Conservation (phyloP, 1,284 basidiomycete genomes). For the Taiwanofungus camphoratus region DNA sequence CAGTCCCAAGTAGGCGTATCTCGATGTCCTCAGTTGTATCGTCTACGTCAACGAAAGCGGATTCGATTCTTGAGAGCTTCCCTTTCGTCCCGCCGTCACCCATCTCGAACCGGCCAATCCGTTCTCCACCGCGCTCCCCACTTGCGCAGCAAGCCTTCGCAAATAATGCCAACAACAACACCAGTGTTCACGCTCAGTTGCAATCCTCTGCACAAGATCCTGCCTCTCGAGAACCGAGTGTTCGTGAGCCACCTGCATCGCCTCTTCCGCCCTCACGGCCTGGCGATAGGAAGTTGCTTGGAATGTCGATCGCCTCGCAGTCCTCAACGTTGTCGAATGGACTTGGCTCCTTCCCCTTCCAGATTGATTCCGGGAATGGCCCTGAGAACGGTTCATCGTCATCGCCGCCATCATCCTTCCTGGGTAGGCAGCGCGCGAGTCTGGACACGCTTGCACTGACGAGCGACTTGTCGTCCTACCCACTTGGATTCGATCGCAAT, state of each 20-base stretch:
- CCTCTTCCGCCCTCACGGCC: slow-evolving; percentile 21
- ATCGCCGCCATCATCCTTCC: slow-evolving; percentile 20
- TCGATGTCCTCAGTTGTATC: slow-evolving; percentile 61
- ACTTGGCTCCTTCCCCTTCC: slow-evolving; percentile 75
- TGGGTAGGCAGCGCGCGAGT: slow-evolving; percentile 60
- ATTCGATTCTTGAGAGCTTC: slow-evolving; percentile 79
- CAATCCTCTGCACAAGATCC: slow-evolving; percentile 20
- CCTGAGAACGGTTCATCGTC: slow-evolving; percentile 14
- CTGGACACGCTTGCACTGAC: slow-evolving; percentile 77
- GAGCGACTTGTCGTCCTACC: slow-evolving; percentile 73
- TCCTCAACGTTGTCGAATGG: slow-evolving; percentile 69
- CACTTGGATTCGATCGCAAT: slow-evolving; percentile 53
- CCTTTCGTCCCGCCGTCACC: slow-evolving; percentile 82
- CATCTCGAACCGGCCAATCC: slow-evolving; percentile 68
- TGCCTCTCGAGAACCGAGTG: slow-evolving; percentile 30
- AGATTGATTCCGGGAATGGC: slow-evolving; percentile 51
- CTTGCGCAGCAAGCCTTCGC: slow-evolving; percentile 51
- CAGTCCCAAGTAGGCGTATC: slow-evolving; percentile 41
- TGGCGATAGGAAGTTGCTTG: slow-evolving; percentile 46
- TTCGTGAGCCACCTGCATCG: slow-evolving; percentile 10
- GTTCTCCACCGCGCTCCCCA: slow-evolving; percentile 70
- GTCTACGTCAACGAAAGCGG: slow-evolving; percentile 61
- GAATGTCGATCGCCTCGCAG: slow-evolving; percentile 66
- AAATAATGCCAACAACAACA: slow-evolving; percentile 7
- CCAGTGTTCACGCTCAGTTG: slow-evolving; percentile 7